phyloP scores from a whole-genome alignment of 2,329 filamentous ascomycete species.

The Cercospora sp. region DNA sequence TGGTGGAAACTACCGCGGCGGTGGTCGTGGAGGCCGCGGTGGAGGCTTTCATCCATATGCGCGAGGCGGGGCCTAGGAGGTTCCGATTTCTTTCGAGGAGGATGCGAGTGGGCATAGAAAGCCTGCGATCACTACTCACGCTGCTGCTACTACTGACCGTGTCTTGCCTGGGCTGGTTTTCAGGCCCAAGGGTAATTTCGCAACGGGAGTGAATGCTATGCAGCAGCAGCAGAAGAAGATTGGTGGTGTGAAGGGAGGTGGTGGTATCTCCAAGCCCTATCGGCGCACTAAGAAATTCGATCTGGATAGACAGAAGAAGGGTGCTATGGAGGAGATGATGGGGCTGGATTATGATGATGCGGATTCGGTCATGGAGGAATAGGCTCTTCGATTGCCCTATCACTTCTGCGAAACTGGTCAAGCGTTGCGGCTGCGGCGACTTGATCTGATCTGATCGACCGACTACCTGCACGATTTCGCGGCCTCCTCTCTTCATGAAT shows the following conservation, averaged over 20 bases:
- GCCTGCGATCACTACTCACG: neutral
- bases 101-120: neutral
- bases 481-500: neutral
- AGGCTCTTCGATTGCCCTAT: neutral
- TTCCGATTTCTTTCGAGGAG: slow-evolving; percentile 1
- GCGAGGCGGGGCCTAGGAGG: slow-evolving; percentile 37
- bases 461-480: neutral
- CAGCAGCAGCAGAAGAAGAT: neutral
- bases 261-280: neutral
- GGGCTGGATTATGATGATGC: neutral
- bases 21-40: slow-evolving; percentile 71
- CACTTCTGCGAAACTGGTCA: neutral
- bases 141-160: neutral
- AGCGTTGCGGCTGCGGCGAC: neutral
- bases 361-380: neutral
- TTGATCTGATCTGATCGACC: neutral
- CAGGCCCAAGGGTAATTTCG: neutral
- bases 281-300: neutral
- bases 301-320: neutral
- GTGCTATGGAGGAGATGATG: neutral
- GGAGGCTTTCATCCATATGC: slow-evolving; percentile 77
- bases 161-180: neutral
- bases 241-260: neutral
- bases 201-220: neutral
- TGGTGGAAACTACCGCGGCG: slow-evolving; percentile 89